These are phyloP conservation scores for Pichia rugopelliculosa DNA, from an alignment of 805 yeast genomes.

Conservation along the genomic window DNA sequence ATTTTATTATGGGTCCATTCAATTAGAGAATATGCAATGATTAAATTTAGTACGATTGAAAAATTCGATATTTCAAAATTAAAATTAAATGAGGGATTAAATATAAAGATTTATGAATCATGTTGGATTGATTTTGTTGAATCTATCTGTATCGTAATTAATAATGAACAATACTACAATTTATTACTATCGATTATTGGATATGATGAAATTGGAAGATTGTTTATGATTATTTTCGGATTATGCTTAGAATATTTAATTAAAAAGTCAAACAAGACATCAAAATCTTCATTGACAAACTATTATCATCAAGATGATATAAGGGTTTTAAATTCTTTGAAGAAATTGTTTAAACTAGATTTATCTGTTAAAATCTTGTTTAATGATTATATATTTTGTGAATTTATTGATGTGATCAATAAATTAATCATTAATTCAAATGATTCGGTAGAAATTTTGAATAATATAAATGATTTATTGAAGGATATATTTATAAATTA, in stretches of 20 bases:
- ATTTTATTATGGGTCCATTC: slow-evolving; percentile 75
- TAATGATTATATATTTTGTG: slow-evolving; percentile 62
- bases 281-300: too few relatives aligned
- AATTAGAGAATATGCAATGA: slow-evolving; percentile 64
- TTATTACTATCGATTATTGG: slow-evolving; percentile 42
- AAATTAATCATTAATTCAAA: slow-evolving; percentile 55
- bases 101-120: slow-evolving; percentile 40
- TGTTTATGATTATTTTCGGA: slow-evolving; percentile 74
- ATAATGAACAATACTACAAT: slow-evolving; percentile 33
- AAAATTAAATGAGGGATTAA: slow-evolving; percentile 34
- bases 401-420: slow-evolving; percentile 68
- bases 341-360: slow-evolving; percentile 47
- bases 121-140: slow-evolving; percentile 76
- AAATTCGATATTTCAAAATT: slow-evolving; percentile 15
- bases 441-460: slow-evolving; percentile 32
- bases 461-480: slow-evolving; percentile 42
- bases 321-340: slow-evolving; percentile 42
- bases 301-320: too few relatives aligned
- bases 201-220: slow-evolving; percentile 47
- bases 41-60: slow-evolving; percentile 39
- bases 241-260: slow-evolving; percentile 74
- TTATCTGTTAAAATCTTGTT: slow-evolving; percentile 54
- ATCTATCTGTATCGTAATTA: slow-evolving; percentile 62
- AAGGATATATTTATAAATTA: slow-evolving; percentile 37
- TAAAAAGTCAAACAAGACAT: slow-evolving; percentile 29